Evolutionary conservation across 129 eudicot species (phyloP).

Genomic region (Silybum marianum): DNA sequence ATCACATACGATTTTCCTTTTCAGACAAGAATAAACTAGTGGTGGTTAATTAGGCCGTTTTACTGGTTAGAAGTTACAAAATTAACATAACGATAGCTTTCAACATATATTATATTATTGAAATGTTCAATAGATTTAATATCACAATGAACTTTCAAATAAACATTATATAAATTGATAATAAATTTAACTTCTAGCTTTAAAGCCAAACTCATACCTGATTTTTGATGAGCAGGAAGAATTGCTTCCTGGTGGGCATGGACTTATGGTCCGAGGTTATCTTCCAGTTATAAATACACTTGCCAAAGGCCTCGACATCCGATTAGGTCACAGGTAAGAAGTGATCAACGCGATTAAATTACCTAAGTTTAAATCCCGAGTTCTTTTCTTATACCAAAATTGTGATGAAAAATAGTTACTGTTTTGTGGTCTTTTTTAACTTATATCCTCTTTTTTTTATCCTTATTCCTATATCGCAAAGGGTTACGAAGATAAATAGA

Average conservation of each 20-base stretch:
- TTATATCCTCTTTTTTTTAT: conserved; percentile 13
- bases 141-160: not conserved
- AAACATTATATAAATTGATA: too few species aligned
- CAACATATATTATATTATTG: not conserved
- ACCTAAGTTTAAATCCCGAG: not conserved
- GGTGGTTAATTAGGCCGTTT: not conserved
- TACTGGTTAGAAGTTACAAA: not conserved
- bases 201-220: conserved; percentile 7
- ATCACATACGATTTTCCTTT: not conserved
- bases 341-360: not conserved
- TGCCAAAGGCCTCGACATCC: conserved; percentile 93
- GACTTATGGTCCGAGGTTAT: conserved; percentile 98
- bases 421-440: not conserved
- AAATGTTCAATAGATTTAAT: not conserved
- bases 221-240: conserved; percentile 60
- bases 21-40: not conserved
- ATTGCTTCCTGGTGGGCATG: conserved; percentile 98
- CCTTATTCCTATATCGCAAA: conserved; percentile 14
- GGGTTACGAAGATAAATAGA: conserved; percentile 72
- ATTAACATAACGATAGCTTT: not conserved
- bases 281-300: conserved; percentile 89
- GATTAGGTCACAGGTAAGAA: conserved; percentile 73
- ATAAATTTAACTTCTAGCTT: not conserved
- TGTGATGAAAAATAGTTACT: not conserved
- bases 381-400: not conserved